Evolutionary conservation across 2,329 filamentous ascomycete species (phyloP).

Genomic region (Mariannaea sp.): DNA sequence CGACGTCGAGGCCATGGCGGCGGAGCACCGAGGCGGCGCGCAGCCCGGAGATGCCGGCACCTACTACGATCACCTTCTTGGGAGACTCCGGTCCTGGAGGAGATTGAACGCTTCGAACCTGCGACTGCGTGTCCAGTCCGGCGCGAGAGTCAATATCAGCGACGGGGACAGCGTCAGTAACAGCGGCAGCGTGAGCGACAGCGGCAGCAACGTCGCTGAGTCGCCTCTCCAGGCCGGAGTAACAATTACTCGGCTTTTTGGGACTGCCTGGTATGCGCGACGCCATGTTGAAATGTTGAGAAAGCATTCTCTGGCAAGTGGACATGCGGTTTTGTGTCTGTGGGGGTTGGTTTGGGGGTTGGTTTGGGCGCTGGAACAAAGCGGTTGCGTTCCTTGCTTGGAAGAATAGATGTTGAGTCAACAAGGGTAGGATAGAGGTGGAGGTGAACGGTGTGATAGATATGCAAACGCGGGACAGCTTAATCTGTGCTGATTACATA

Average conservation of each 20-base stretch:
- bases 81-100: constrained; percentile 19
- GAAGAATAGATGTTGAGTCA: background rate
- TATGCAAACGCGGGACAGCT: too few species aligned
- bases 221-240: constrained; percentile 18
- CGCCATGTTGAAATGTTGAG: constrained; percentile 15
- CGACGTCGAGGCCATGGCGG: constrained; percentile 15
- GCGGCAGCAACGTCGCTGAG: background rate
- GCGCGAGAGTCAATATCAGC: too few species aligned
- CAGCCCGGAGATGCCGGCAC: constrained; percentile 14
- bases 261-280: constrained; percentile 9
- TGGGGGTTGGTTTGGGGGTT: background rate
- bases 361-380: too few species aligned
- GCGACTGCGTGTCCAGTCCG: constrained; percentile 2
- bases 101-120: background rate
- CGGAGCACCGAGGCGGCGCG: constrained; percentile 12
- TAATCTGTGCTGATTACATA: too few species aligned
- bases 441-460: too few species aligned
- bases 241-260: constrained; percentile 19
- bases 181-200: constrained; percentile 1
- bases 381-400: background rate
- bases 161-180: background rate
- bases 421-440: background rate
- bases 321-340: constrained; percentile 5
- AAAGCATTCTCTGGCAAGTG: constrained; percentile 22
- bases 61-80: constrained; percentile 19